Conservation (phyloP, 2,329 filamentous ascomycete species). For the Nothophoma quercina region DNA sequence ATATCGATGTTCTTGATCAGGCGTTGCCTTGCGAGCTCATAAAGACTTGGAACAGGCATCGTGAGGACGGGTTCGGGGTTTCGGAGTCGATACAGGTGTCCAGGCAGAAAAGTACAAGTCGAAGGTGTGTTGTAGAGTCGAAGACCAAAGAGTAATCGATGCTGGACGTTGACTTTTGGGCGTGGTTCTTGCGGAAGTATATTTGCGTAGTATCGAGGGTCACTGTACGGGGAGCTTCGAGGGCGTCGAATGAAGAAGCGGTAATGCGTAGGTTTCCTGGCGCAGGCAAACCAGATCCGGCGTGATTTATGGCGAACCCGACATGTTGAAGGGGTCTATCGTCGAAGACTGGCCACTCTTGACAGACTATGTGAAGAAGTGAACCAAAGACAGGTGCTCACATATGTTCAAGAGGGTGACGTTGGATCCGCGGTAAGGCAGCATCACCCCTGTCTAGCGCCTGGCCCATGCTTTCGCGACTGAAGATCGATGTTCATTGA, state of each 20-base stretch:
- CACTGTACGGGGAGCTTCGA: neutral
- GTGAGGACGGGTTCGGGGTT: neutral
- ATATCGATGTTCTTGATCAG: conserved; percentile 52
- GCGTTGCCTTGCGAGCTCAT: conserved; percentile 50
- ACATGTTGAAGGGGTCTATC: neutral
- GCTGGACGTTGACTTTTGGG: neutral
- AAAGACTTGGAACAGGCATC: conserved; percentile 50
- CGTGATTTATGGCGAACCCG: neutral
- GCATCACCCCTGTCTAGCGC: conserved; percentile 14
- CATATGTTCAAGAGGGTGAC: conserved; percentile 13
- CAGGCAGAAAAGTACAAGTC: neutral
- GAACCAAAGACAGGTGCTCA: neutral
- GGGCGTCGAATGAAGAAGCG: neutral
- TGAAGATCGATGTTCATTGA: neutral
- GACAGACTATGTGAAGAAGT: neutral
- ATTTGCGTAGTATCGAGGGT: neutral
- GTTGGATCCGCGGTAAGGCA: conserved; percentile 15
- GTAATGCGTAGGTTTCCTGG: neutral
- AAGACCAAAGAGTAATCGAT: neutral
- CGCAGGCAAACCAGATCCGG: neutral
- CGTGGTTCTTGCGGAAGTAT: too few relatives aligned
- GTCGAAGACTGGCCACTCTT: neutral
- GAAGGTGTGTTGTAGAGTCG: neutral
- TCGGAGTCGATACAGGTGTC: neutral
- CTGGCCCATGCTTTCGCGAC: conserved; percentile 3